Evolutionary conservation across 352 stramenopile species (phyloP).

Genomic region (Globisporangium solare): DNA sequence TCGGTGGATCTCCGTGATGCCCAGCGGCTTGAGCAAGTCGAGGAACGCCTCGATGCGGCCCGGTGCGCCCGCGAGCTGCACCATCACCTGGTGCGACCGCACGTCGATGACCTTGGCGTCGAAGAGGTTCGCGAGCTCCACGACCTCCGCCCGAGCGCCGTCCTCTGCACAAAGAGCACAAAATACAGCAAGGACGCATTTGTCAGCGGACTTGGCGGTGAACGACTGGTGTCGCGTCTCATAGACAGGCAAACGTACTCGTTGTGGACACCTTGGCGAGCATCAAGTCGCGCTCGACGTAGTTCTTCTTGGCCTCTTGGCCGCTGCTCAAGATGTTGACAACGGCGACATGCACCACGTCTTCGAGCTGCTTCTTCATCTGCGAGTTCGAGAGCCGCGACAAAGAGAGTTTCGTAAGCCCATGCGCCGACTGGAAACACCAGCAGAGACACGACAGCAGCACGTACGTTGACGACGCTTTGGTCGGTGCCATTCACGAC

Average conservation of each 20-base stretch:
- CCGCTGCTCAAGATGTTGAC: conserved; percentile 82
- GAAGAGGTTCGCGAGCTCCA: conserved; percentile 80
- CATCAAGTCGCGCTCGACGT: conserved; percentile 86
- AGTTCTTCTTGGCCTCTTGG: conserved; percentile 62
- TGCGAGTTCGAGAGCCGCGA: conserved; percentile 9
- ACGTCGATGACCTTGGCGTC: conserved; percentile 86
- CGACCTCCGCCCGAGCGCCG: conserved; percentile 67
- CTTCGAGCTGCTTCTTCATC: conserved; percentile 88
- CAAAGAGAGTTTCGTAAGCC: no score
- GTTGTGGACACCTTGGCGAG: conserved; percentile 81
- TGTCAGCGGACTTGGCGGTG: neutral
- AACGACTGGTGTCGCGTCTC: no score
- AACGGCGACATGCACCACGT: conserved; percentile 83
- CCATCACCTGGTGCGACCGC: conserved; percentile 77
- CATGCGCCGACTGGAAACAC: neutral
- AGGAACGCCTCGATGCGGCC: conserved; percentile 79
- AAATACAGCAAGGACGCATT: neutral
- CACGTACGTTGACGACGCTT: conserved; percentile 69
- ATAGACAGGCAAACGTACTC: conserved; percentile 34
- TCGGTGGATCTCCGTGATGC: conserved; percentile 82
- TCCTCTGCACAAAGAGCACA: conserved; percentile 26
- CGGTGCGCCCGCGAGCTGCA: conserved; percentile 72
- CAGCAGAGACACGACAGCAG: conserved; percentile 9
- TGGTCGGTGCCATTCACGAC: conserved; percentile 78
- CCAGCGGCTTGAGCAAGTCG: conserved; percentile 75